Percentiles rank a stretch among this genome's conserved stretches.
phyloP scores from a whole-genome alignment of 1,139 yeast genomes.

The Hanseniaspora gamundiae region DNA sequence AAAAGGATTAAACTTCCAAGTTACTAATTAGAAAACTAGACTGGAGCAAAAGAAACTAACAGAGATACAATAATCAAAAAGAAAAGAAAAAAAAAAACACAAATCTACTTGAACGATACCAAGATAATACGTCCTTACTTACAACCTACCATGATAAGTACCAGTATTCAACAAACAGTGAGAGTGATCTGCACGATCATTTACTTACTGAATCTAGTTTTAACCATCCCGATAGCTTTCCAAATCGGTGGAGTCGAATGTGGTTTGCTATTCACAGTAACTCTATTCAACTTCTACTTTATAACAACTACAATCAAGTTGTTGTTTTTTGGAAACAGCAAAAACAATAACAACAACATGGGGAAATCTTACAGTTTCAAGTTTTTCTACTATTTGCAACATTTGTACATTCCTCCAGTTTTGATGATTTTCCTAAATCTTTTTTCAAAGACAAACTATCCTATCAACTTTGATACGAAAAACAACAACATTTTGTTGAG shows the following conservation, averaged over 20 bases:
- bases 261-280: conserved; percentile 77
- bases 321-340: conserved; percentile 40
- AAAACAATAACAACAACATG: conserved; percentile 34
- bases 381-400: conserved; percentile 65
- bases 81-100: too few species aligned
- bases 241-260: conserved; percentile 87
- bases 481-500: conserved; percentile 9
- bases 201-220: conserved; percentile 55
- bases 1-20: too few species aligned
- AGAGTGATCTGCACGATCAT: conserved; percentile 37
- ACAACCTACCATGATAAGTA: conserved; percentile 10
- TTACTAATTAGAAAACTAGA: too few species aligned
- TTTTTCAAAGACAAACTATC: conserved; percentile 25
- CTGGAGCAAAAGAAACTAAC: too few species aligned
- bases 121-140: too few species aligned
- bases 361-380: conserved; percentile 32
- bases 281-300: conserved; percentile 58
- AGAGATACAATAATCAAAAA: too few species aligned
- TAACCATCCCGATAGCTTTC: conserved; percentile 88
- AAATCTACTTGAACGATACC: neutral
- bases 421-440: conserved; percentile 59
- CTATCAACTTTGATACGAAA: conserved; percentile 1
- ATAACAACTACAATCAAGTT: conserved; percentile 47
- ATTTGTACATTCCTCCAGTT: conserved; percentile 69
- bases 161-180: conserved; percentile 15